Conservation (phyloP, 495 filamentous ascomycete genomes). For the Alectoria sarmentosa region DNA sequence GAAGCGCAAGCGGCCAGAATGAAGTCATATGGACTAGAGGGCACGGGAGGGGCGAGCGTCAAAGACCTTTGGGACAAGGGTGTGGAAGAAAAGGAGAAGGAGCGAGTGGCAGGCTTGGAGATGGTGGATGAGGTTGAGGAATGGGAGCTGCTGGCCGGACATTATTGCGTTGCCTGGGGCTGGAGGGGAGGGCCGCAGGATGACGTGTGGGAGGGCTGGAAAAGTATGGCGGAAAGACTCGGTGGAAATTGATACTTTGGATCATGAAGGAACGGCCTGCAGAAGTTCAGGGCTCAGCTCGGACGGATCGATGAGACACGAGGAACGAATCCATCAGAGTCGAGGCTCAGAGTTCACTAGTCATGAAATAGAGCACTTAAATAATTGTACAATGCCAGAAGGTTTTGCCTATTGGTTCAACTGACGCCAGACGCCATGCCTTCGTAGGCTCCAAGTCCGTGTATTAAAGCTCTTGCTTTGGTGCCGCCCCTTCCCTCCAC, state of each 20-base stretch:
- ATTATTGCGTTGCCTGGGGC: constrained; percentile 89
- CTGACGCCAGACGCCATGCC: not conserved
- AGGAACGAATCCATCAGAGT: not conserved
- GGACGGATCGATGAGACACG: not conserved
- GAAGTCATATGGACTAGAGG: constrained; percentile 49
- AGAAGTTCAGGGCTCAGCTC: not conserved
- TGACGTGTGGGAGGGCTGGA: constrained; percentile 37
- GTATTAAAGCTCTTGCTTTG: not conserved
- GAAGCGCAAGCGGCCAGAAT: constrained; percentile 61
- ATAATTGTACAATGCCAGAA: not conserved
- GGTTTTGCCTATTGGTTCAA: not conserved
- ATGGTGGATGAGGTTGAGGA: constrained; percentile 95
- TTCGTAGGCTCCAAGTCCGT: not conserved
- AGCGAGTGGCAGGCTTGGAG: constrained; percentile 69
- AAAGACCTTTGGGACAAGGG: constrained; percentile 69
- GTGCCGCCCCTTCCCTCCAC: not conserved
- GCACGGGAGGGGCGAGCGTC: constrained; percentile 54
- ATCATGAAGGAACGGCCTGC: not conserved
- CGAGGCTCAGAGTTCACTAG: not conserved
- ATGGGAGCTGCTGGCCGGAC: constrained; percentile 77
- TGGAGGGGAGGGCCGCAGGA: constrained; percentile 44
- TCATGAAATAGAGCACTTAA: not conserved
- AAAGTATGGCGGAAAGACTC: constrained; percentile 28
- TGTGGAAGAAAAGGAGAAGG: constrained; percentile 66
- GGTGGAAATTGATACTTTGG: not conserved